Conservation (phyloP, 1,284 basidiomycete genomes). For the Caloboletus inedulis region DNA sequence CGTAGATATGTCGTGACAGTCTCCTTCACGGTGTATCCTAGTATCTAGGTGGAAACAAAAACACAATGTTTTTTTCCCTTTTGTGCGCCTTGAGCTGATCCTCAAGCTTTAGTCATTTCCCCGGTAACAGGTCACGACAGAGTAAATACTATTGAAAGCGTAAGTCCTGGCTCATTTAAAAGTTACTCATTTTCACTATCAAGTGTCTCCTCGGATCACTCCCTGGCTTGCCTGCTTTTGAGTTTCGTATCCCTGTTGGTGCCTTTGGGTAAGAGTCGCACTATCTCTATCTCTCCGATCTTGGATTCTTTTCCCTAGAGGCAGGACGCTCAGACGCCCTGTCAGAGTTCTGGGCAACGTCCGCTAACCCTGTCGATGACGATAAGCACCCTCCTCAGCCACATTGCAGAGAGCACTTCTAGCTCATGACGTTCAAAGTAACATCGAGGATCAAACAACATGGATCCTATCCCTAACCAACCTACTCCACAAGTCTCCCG, state of each 20-base stretch:
- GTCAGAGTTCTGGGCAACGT: no score
- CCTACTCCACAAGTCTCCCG: not conserved
- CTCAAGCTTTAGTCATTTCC: not conserved
- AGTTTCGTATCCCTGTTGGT: no score
- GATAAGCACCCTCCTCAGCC: not conserved
- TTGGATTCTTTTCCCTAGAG: not conserved
- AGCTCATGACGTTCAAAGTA: not conserved
- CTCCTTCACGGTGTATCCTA: not conserved
- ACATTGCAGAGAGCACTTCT: not conserved
- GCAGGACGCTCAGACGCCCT: no score
- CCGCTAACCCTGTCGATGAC: no score
- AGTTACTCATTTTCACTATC: not conserved
- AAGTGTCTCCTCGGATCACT: not conserved
- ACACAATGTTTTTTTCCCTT: not conserved
- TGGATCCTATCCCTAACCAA: not conserved
- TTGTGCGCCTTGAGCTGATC: not conserved
- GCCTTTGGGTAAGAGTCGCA: not conserved
- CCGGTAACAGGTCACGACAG: not conserved
- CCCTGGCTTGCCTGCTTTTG: not conserved
- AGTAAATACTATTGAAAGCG: not conserved
- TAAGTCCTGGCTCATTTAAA: not conserved
- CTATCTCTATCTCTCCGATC: not conserved
- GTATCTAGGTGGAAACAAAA: not conserved
- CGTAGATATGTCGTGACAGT: constrained; percentile 53
- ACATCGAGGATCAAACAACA: not conserved